phyloP scores from a whole-genome alignment of 768 basidiomycete species.

The Jaapia argillacea region DNA sequence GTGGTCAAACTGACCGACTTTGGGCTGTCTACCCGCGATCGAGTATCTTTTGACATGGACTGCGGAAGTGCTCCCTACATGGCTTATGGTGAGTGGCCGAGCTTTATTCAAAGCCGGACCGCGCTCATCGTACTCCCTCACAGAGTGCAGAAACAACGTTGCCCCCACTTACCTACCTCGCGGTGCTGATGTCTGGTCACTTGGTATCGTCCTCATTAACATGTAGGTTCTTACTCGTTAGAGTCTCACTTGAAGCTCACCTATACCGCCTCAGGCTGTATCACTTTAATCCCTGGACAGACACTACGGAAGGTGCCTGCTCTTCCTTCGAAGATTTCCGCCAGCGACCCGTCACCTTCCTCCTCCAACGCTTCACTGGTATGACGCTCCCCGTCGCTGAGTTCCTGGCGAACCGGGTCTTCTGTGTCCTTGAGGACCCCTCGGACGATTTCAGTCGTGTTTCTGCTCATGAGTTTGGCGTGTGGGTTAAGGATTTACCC shows the following conservation, averaged over 20 bases:
- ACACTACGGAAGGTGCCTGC: conserved; percentile 76
- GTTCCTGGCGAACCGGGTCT: conserved; percentile 76
- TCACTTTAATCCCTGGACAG: conserved; percentile 97
- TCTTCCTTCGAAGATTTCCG: conserved; percentile 76
- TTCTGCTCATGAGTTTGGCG: conserved; percentile 75
- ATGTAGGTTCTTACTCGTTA: too few relatives aligned
- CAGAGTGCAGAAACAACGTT: conserved; percentile 97
- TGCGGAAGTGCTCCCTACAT: conserved; percentile 98
- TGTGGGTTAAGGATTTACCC: conserved; percentile 80
- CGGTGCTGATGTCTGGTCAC: conserved; percentile 96
- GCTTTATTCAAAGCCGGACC: not conserved
- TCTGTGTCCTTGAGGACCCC: conserved; percentile 65
- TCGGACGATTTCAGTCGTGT: conserved; percentile 53
- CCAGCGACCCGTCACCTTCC: conserved; percentile 72
- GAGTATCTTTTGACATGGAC: conserved; percentile 90
- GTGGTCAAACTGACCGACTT: conserved; percentile 96
- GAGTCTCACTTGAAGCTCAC: too few relatives aligned
- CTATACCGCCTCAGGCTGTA: conserved; percentile 56
- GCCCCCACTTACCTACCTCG: conserved; percentile 90
- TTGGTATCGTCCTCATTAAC: conserved; percentile 98
- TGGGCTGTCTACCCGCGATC: conserved; percentile 85
- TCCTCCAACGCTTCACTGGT: conserved; percentile 83
- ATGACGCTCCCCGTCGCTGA: conserved; percentile 83
- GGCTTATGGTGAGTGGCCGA: conserved; percentile 65
- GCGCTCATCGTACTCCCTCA: conserved; percentile 6